Evolutionary conservation across 495 filamentous ascomycete genomes (phyloP).

Genomic region (Cercophora samala): DNA sequence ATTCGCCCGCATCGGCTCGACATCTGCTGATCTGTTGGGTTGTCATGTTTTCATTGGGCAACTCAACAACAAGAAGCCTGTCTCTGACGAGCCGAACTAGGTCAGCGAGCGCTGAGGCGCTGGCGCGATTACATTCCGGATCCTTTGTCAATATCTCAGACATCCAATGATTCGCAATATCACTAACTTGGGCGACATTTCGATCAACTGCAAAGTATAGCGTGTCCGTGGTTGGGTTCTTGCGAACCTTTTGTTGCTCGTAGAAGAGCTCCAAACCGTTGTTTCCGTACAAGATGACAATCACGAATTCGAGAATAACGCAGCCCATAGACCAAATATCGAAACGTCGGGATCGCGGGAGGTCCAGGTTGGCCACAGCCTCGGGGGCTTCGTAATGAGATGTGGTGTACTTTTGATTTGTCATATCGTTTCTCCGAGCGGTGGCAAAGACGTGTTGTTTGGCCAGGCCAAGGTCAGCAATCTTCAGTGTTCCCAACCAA

Average conservation of each 20-base stretch:
- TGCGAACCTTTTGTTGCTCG: slow-evolving; percentile 14
- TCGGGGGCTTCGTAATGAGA: slow-evolving; percentile 30
- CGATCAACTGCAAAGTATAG: slow-evolving; percentile 2
- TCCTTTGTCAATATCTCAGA: not conserved
- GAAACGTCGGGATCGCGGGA: slow-evolving; percentile 27
- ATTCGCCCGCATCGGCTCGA: slow-evolving; percentile 3
- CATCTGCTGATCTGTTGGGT: not conserved
- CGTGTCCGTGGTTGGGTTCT: not conserved
- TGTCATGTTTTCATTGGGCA: not conserved
- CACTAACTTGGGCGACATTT: not conserved
- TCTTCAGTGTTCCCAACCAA: slow-evolving; percentile 22
- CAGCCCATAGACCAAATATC: slow-evolving; percentile 45
- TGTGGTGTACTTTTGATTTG: slow-evolving; percentile 20
- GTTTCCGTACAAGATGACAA: slow-evolving; percentile 37
- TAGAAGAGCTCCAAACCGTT: slow-evolving; percentile 20
- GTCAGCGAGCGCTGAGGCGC: not conserved
- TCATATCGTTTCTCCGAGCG: slow-evolving; percentile 11
- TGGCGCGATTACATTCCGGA: not conserved
- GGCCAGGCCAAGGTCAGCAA: slow-evolving; percentile 29
- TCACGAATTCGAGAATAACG: slow-evolving; percentile 34
- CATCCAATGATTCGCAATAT: slow-evolving; percentile 4
- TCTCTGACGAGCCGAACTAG: slow-evolving; percentile 3
- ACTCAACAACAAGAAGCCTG: slow-evolving; percentile 3
- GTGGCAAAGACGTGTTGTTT: slow-evolving; percentile 21
- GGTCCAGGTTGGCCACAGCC: slow-evolving; percentile 8